Base-by-base conservation (phyloP, 208 protist species). In the Leishmania gerbilli region DNA sequence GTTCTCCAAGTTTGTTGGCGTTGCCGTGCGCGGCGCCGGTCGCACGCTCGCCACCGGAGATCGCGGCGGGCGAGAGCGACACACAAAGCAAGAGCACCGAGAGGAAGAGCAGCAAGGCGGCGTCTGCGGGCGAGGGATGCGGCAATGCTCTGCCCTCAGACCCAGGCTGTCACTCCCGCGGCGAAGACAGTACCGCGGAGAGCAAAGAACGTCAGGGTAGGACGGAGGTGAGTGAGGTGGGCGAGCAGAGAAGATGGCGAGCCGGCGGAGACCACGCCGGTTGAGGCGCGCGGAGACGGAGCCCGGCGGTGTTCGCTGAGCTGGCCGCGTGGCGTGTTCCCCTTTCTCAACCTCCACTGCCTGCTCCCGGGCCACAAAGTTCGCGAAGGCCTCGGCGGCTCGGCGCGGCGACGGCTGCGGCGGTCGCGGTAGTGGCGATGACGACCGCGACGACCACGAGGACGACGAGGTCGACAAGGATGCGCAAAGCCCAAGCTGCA, bases 81-180 rank as follows among this genome's bases (percentile, higher is more conserved):
- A 85, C 45, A 85, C 82, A 53, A 85, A 81, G 72, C 82, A 85
- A 13, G 82, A 79, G 71, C 82, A 85, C 3, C 56, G 19, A 13
- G 76, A 77, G 55, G 40, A 56, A 67, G 17, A 79, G 34, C 56
- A 45, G 21, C 17, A 40, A 34, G 49, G 6, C 13, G 15, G 6
- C 40, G 34, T 9, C 31, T 34, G 53, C 47, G 27, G 27, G 21
- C 37, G 8, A 45, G 31, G 55, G 13, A 8, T 47, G 45, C 27
- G 24, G 24, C 19, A 31, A 13, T 1, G 53, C 80, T 2, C 65
- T 34, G n/a, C 45, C 34, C 19, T 3, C 42, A 27, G n/a, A 67
- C 21, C 55, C 17, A 72, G 9, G 42, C 13, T 69, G 21, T 77
- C 76, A 31, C 56, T 53, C 13, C 76, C 76, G 34, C 81, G 65